Conservation (phyloP, 1,284 basidiomycete genomes). For the Rhodofomes roseus region DNA sequence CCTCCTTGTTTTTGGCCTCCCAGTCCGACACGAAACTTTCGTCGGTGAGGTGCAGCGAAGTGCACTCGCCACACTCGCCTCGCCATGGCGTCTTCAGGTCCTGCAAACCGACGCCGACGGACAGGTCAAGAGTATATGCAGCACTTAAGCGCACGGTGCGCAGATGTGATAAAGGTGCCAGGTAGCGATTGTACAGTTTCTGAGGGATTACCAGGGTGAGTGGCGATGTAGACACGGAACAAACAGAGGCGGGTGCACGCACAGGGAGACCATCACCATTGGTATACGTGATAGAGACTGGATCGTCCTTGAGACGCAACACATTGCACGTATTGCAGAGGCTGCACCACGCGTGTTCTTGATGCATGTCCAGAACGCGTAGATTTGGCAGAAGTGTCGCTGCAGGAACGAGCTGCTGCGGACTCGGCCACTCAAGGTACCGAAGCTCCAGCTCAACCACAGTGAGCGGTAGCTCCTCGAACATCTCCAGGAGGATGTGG, state of each 20-base stretch:
- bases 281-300: too few relatives aligned
- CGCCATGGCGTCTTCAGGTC: slow-evolving; percentile 12
- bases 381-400: slow-evolving; percentile 11
- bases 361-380: too few relatives aligned
- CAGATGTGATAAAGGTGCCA: slow-evolving; percentile 9
- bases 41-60: slow-evolving; percentile 13
- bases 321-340: too few relatives aligned
- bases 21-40: slow-evolving; percentile 11
- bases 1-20: slow-evolving; percentile 12
- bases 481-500: slow-evolving; percentile 11
- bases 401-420: slow-evolving; percentile 9
- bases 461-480: not conserved
- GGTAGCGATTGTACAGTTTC: slow-evolving; percentile 9
- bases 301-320: too few relatives aligned
- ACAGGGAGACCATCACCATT: too few relatives aligned
- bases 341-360: too few relatives aligned
- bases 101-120: slow-evolving; percentile 2
- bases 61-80: slow-evolving; percentile 18
- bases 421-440: slow-evolving; percentile 18
- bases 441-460: slow-evolving; percentile 14
- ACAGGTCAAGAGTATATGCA: slow-evolving; percentile 10
- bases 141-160: slow-evolving; percentile 10
- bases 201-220: not conserved
- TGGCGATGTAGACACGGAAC: too few relatives aligned
- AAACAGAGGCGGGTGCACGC: too few relatives aligned